A percentile compares a stretch with the other conserved stretches of the same genome.
Conservation (phyloP, 176 grass and related monocot species). For the Musa itinerans region DNA sequence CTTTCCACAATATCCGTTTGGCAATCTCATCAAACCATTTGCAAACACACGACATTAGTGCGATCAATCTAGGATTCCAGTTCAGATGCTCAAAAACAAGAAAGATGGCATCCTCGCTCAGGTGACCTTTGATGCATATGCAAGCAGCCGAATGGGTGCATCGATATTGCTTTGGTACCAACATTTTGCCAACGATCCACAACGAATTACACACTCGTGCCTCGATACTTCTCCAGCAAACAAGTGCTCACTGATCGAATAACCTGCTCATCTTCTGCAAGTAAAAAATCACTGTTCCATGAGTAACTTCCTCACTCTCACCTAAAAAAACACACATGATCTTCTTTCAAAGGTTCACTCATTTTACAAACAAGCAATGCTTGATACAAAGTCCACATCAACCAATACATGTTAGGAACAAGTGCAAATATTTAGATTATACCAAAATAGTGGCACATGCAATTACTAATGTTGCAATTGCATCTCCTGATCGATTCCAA, state of each 20-base stretch:
- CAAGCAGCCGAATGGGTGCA: conserved; percentile 84
- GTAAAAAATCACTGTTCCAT: neutral
- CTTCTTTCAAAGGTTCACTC: no score
- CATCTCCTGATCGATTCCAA: neutral
- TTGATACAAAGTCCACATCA: neutral
- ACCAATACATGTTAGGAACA: neutral
- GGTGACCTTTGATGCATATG: conserved; percentile 74
- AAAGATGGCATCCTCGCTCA: conserved; percentile 85
- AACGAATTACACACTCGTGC: neutral
- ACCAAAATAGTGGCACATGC: neutral
- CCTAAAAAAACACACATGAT: neutral
- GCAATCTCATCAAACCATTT: conserved; percentile 97
- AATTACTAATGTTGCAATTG: neutral
- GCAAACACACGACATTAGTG: conserved; percentile 79
- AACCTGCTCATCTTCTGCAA: neutral
- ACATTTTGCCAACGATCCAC: conserved; percentile 25
- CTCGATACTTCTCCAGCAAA: neutral
- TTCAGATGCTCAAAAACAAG: conserved; percentile 90
- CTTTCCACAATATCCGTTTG: conserved; percentile 83
- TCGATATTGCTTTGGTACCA: conserved; percentile 83
- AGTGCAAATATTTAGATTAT: neutral
- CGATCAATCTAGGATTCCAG: conserved; percentile 90
- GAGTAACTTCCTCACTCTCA: neutral
- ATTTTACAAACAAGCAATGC: neutral
- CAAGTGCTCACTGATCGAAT: neutral